Conservation (phyloP, 2,329 filamentous ascomycete genomes). For the Monilinia vaccinii-corymbosi region DNA sequence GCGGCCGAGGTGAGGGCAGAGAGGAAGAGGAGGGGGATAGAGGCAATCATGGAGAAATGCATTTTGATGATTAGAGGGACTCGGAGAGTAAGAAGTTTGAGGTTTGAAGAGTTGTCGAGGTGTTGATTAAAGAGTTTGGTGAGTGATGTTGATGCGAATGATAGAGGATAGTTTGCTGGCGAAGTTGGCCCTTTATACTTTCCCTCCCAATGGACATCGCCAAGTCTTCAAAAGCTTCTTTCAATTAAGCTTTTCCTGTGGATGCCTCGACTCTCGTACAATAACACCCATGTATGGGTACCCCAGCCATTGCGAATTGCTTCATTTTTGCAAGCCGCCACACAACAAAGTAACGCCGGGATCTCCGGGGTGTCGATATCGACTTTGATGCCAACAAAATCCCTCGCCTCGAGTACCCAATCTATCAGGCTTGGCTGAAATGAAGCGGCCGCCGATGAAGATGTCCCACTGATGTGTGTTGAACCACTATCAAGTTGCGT, state of each 20-base stretch:
- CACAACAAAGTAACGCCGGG: neutral
- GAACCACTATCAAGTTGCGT: neutral
- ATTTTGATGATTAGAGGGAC: slow-evolving; percentile 1
- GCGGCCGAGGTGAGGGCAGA: slow-evolving; percentile 5
- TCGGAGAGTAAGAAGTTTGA: neutral
- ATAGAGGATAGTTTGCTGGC: neutral
- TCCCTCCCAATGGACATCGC: neutral
- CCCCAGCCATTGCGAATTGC: too few relatives aligned
- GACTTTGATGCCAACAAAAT: neutral
- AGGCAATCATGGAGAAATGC: slow-evolving; percentile 6
- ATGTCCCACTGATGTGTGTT: neutral
- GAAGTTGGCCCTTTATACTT: neutral
- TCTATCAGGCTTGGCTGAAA: neutral
- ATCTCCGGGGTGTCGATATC: neutral
- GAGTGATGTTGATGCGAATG: neutral
- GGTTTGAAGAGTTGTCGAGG: neutral
- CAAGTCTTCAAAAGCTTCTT: neutral
- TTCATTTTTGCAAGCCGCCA: neutral
- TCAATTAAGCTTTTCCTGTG: neutral
- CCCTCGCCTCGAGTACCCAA: neutral
- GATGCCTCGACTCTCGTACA: neutral
- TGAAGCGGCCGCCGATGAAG: neutral
- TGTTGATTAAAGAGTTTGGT: neutral
- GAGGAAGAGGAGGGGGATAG: slow-evolving; percentile 3
- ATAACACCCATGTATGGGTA: neutral